These are phyloP conservation scores for Claviceps sp. DNA, from an alignment of 2,329 filamentous ascomycete genomes.

Conservation along the genomic window DNA sequence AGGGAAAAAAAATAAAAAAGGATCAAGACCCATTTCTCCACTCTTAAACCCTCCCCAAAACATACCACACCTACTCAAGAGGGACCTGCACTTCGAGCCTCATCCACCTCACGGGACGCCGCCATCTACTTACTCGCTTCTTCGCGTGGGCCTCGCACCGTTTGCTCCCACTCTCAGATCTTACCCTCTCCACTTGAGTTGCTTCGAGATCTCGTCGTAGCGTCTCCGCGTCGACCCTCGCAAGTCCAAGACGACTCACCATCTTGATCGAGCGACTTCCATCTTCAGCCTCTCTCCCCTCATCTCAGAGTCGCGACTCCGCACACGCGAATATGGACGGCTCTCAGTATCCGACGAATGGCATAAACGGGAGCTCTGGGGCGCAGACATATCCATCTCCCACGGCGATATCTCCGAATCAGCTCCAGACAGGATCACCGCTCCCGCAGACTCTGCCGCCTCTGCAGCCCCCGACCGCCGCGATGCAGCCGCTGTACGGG, in stretches of 20 bases:
- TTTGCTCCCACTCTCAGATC: slow-evolving; percentile 5
- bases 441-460: slow-evolving; percentile 42
- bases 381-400: slow-evolving; percentile 37
- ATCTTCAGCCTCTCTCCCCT: slow-evolving; percentile 3
- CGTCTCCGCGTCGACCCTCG: slow-evolving; percentile 3
- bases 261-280: not conserved
- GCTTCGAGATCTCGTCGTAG: slow-evolving; percentile 3
- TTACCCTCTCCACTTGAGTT: slow-evolving; percentile 10
- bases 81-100: slow-evolving; percentile 25
- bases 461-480: slow-evolving; percentile 32
- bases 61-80: slow-evolving; percentile 24
- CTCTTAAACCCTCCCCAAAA: slow-evolving; percentile 31
- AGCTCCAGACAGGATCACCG: slow-evolving; percentile 33
- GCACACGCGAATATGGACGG: slow-evolving; percentile 38
- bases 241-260: not conserved
- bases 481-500: slow-evolving; percentile 36
- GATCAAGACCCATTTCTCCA: slow-evolving; percentile 32
- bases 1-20: slow-evolving; percentile 24
- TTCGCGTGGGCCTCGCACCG: slow-evolving; percentile 14
- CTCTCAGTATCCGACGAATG: slow-evolving; percentile 40
- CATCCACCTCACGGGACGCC: slow-evolving; percentile 24
- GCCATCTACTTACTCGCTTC: slow-evolving; percentile 13
- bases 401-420: slow-evolving; percentile 37
- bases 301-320: slow-evolving; percentile 17
- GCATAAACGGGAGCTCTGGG: slow-evolving; percentile 39